These are phyloP conservation scores for Suillus weaverae DNA, from an alignment of 768 basidiomycete genomes.

Conservation along the genomic window DNA sequence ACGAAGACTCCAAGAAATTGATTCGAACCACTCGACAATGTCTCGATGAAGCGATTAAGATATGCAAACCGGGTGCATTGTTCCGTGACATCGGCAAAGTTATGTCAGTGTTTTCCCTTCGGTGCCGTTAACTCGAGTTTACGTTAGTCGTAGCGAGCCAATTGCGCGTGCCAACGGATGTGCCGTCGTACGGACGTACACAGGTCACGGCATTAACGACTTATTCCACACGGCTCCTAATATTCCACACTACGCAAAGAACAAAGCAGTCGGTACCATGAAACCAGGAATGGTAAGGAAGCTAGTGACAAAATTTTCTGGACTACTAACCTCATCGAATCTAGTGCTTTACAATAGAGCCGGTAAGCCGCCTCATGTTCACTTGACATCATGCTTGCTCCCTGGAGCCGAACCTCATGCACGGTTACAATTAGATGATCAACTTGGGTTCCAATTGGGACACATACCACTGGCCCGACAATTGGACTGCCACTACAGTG, in stretches of 20 bases:
- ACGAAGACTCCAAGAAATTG: conserved; percentile 80
- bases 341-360: conserved; percentile 76
- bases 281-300: conserved; percentile 83
- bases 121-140: conserved; percentile 5
- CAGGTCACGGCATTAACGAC: conserved; percentile 87
- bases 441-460: conserved; percentile 82
- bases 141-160: conserved; percentile 62
- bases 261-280: conserved; percentile 91
- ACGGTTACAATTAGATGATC: conserved; percentile 66
- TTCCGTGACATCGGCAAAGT: conserved; percentile 86
- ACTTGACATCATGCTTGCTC: conserved; percentile 6
- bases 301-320: not conserved
- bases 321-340: conserved; percentile 1
- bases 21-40: conserved; percentile 81
- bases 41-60: conserved; percentile 85
- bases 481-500: conserved; percentile 93
- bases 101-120: conserved; percentile 57
- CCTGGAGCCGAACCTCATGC: conserved; percentile 9
- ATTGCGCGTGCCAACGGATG: conserved; percentile 82
- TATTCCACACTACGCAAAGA: conserved; percentile 93
- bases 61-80: conserved; percentile 91
- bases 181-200: conserved; percentile 89
- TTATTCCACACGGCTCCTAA: conserved; percentile 86
- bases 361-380: conserved; percentile 42
- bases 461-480: conserved; percentile 86